These are phyloP conservation scores for Staphylotrichum longicolle DNA, from an alignment of 495 filamentous ascomycete genomes.

Conservation along the genomic window DNA sequence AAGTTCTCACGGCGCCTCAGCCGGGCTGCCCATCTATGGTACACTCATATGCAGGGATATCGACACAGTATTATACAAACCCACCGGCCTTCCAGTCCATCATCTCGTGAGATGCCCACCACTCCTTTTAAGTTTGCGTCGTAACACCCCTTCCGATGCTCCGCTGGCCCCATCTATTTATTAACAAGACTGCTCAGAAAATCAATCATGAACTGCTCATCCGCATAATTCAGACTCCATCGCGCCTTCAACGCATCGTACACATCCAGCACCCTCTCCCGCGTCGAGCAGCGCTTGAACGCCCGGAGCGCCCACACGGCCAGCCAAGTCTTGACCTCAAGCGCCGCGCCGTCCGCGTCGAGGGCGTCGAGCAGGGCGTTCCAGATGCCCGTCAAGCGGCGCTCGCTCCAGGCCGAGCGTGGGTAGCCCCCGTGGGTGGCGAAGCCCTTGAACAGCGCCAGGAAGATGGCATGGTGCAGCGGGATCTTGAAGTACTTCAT, in stretches of 20 bases:
- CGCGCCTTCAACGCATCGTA: constrained; percentile 42
- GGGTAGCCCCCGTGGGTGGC: constrained; percentile 60
- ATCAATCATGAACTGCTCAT: constrained; percentile 41
- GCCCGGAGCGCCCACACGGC: constrained; percentile 48
- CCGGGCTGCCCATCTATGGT: constrained; percentile 3
- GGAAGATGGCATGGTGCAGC: constrained; percentile 60
- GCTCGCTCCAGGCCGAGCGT: constrained; percentile 63
- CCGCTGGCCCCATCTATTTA: not conserved
- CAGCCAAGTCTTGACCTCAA: constrained; percentile 52
- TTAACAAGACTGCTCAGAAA: constrained; percentile 28
- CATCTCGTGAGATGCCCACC: not conserved
- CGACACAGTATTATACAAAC: constrained; percentile 4
- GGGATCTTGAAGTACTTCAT: constrained; percentile 59
- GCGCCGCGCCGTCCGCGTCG: constrained; percentile 31
- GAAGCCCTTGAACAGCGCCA: constrained; percentile 73
- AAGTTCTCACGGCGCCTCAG: not conserved
- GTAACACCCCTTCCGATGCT: not conserved
- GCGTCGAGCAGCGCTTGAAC: constrained; percentile 42
- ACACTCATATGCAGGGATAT: constrained; percentile 12
- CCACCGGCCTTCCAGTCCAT: not conserved
- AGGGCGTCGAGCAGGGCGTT: constrained; percentile 42
- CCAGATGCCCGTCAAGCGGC: constrained; percentile 54
- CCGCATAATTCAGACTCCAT: constrained; percentile 35
- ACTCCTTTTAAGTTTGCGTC: not conserved
- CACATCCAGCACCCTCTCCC: constrained; percentile 38